Conservation (phyloP, 306 rosid species). For the Cicer arietinum region DNA sequence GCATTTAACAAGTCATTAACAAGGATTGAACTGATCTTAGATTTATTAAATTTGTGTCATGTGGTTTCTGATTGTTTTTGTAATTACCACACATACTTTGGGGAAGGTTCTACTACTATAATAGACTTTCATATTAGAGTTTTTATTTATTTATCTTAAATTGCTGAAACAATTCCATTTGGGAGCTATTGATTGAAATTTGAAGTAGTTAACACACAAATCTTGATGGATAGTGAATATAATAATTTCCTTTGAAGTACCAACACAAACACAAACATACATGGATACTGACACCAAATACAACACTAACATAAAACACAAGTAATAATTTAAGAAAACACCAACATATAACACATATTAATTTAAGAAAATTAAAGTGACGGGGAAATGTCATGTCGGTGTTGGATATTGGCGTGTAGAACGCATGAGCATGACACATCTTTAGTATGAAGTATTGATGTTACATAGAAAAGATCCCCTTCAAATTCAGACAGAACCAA, state of each 20-base stretch:
- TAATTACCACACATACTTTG: not conserved
- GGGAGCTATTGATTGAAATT: not conserved
- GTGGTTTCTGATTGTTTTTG: constrained; percentile 15
- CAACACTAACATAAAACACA: too few relatives aligned
- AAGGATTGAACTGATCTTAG: not conserved
- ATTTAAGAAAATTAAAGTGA: too few relatives aligned
- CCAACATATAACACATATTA: too few relatives aligned
- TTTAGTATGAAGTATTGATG: too few relatives aligned
- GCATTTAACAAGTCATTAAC: not conserved
- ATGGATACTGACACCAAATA: too few relatives aligned
- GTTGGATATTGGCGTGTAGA: too few relatives aligned
- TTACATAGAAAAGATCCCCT: not conserved
- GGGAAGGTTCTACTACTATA: not conserved
- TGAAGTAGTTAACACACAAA: not conserved
- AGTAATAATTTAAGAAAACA: too few relatives aligned
- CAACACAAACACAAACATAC: too few relatives aligned
- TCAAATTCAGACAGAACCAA: not conserved
- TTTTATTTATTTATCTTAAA: not conserved
- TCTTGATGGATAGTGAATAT: constrained; percentile 2
- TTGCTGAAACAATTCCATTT: not conserved
- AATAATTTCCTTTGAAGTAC: not conserved
- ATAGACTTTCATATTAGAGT: not conserved
- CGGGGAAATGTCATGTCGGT: too few relatives aligned
- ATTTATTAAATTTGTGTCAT: not conserved
- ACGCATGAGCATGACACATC: too few relatives aligned